Conservation (phyloP, 1,284 basidiomycete genomes). For the Thecaphora frezii region DNA sequence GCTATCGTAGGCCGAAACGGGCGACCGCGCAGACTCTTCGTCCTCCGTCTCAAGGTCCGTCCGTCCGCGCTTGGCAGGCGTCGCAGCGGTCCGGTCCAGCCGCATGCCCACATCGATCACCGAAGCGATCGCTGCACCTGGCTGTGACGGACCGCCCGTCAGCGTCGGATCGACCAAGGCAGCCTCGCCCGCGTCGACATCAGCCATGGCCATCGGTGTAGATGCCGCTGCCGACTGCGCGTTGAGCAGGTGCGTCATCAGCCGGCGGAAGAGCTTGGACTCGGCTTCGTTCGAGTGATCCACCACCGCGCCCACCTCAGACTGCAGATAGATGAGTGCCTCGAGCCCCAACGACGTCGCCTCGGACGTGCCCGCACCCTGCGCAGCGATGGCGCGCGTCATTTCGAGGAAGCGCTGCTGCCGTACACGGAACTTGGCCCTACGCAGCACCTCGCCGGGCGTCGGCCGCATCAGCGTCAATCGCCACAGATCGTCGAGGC, state of each 20-base stretch:
- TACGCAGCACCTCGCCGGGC: constrained; percentile 53
- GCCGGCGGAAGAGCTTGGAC: constrained; percentile 50
- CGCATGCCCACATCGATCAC: background rate
- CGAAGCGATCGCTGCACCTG: background rate
- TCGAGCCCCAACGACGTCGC: constrained; percentile 39
- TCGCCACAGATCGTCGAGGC: constrained; percentile 58
- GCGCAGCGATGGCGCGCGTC: constrained; percentile 22
- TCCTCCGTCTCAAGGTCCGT: constrained; percentile 3
- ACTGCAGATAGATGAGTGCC: constrained; percentile 59
- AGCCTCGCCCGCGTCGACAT: constrained; percentile 7
- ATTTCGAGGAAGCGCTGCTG: constrained; percentile 55
- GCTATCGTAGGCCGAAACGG: background rate
- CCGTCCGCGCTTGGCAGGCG: background rate
- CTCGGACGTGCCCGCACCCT: constrained; percentile 6
- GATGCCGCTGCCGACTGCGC: constrained; percentile 7
- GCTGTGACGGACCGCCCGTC: background rate
- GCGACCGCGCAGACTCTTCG: constrained; percentile 1
- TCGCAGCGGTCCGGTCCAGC: background rate
- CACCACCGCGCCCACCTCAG: constrained; percentile 55
- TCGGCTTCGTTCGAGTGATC: constrained; percentile 53
- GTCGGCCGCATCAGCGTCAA: constrained; percentile 50
- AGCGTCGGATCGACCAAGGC: background rate
- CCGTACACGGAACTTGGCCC: constrained; percentile 56
- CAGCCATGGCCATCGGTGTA: background rate
- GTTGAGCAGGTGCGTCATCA: constrained; percentile 55